A percentile compares a stretch with the other conserved stretches of the same genome.
These are phyloP conservation scores for Aspergillus sp. DNA, from an alignment of 2,329 filamentous ascomycete species.

Conservation along the genomic window DNA sequence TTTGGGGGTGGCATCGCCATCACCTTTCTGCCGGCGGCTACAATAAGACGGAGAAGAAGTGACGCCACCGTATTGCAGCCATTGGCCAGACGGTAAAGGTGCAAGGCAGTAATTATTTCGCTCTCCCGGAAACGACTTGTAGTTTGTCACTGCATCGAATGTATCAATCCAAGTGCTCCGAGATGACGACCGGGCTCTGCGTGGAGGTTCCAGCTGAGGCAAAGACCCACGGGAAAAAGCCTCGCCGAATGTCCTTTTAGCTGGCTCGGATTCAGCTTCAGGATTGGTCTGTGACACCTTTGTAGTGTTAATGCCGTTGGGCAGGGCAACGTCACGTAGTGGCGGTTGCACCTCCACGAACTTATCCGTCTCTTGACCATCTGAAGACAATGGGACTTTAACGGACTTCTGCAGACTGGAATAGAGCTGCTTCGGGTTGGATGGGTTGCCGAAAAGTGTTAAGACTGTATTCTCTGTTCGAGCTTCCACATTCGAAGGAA, in stretches of 20 bases:
- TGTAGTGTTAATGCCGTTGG: constrained; percentile 64
- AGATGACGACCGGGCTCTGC: constrained; percentile 25
- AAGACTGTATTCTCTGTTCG: constrained; percentile 54
- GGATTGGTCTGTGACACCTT: constrained; percentile 51
- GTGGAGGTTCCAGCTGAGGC: constrained; percentile 34
- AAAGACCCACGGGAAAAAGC: constrained; percentile 36
- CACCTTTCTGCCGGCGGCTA: constrained; percentile 27
- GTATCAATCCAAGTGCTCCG: constrained; percentile 36
- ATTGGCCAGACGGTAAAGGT: constrained; percentile 33
- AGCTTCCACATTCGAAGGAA: constrained; percentile 32
- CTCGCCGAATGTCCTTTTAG: constrained; percentile 36
- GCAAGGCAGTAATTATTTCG: constrained; percentile 35
- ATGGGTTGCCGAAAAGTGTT: constrained; percentile 67
- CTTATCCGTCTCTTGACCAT: constrained; percentile 28
- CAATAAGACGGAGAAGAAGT: constrained; percentile 32
- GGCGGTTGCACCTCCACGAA: constrained; percentile 38
- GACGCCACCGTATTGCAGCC: constrained; percentile 37
- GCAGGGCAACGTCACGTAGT: constrained; percentile 59
- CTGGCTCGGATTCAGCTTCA: constrained; percentile 19
- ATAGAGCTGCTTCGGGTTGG: constrained; percentile 69
- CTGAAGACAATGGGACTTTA: constrained; percentile 25
- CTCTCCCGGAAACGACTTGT: constrained; percentile 26
- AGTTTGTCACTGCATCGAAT: constrained; percentile 31
- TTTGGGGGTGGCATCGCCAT: constrained; percentile 15
- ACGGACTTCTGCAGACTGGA: constrained; percentile 63